phyloP scores from a whole-genome alignment of 345 rosid species.

The Combretum micranthum region DNA sequence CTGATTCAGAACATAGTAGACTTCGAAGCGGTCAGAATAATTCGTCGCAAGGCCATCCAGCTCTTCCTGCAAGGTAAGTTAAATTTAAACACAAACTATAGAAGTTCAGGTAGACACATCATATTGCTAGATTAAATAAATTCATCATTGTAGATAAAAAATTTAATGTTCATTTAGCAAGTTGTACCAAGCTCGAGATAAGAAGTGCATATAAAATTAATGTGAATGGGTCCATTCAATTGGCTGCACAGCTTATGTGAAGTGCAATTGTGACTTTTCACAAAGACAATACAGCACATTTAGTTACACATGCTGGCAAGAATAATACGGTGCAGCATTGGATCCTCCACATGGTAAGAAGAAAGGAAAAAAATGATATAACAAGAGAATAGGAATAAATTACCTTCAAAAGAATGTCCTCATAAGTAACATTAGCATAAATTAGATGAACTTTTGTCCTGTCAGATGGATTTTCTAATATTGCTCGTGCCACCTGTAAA shows the following conservation, averaged over 20 bases:
- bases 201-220: too few relatives aligned
- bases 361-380: not conserved
- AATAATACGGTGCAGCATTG: not conserved
- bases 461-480: constrained; percentile 85
- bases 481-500: constrained; percentile 80
- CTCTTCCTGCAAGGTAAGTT: constrained; percentile 52
- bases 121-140: not conserved
- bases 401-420: constrained; percentile 96
- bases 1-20: constrained; percentile 91
- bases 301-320: not conserved
- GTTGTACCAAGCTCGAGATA: too few relatives aligned
- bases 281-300: too few relatives aligned
- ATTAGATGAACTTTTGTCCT: constrained; percentile 75
- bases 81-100: not conserved
- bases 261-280: too few relatives aligned
- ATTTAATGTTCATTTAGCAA: too few relatives aligned
- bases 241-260: too few relatives aligned
- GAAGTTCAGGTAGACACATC: not conserved
- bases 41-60: constrained; percentile 60
- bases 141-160: too few relatives aligned
- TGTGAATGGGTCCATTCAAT: too few relatives aligned
- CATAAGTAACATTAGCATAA: constrained; percentile 79
- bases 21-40: constrained; percentile 59
- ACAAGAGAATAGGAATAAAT: constrained; percentile 7
- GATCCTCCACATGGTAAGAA: not conserved